Percentiles rank a stretch among this genome's conserved stretches.
Evolutionary conservation across 345 rosid species (phyloP).

Genomic region (Corymbia maculata): DNA sequence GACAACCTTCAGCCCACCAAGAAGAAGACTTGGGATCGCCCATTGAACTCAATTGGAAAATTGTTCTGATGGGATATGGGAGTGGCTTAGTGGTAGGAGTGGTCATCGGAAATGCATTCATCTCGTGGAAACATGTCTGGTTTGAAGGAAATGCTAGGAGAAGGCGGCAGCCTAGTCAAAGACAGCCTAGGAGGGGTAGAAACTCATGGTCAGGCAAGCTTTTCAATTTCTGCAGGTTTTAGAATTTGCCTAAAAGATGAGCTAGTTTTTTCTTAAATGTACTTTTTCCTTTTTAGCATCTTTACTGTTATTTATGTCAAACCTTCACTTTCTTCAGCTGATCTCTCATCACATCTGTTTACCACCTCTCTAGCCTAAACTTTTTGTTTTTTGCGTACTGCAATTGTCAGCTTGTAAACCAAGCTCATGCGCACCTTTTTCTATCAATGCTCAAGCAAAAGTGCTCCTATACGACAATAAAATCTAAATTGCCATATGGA

Average conservation of each 20-base stretch:
- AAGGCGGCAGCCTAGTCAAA: background rate
- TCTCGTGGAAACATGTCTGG: background rate
- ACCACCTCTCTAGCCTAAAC: background rate
- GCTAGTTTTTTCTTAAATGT: background rate
- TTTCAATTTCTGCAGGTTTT: too few species aligned
- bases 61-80: slow-evolving; percentile 6
- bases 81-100: slow-evolving; percentile 4
- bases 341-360: background rate
- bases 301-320: background rate
- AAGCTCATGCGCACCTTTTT: background rate
- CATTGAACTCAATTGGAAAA: slow-evolving; percentile 2
- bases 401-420: background rate
- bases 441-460: background rate
- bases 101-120: background rate
- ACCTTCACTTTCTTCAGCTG: background rate
- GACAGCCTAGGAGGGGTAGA: background rate
- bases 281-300: background rate
- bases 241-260: background rate
- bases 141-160: background rate
- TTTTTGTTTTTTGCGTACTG: background rate
- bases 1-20: background rate
- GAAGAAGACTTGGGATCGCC: background rate
- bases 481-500: background rate
- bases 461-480: background rate
- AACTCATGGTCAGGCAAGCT: background rate